phyloP scores from a whole-genome alignment of 2,329 filamentous ascomycete species.

The Verticillium alfalfae region DNA sequence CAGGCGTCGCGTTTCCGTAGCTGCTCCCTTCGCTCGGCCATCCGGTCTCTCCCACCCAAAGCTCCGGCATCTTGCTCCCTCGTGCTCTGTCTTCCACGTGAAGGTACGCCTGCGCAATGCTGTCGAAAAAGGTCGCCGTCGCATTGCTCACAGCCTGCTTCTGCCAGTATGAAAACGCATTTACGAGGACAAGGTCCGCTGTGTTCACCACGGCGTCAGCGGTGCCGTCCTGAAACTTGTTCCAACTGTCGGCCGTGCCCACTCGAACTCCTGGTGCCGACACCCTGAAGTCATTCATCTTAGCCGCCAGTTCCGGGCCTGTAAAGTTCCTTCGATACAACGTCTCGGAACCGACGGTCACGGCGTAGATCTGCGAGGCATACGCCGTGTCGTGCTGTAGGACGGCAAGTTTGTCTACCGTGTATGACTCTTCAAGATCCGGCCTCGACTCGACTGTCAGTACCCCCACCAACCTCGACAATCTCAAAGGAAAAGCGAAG shows the following conservation, averaged over 20 bases:
- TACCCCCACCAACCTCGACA: not conserved
- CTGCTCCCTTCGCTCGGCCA: slow-evolving; percentile 61
- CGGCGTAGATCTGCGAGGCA: slow-evolving; percentile 57
- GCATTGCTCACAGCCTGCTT: slow-evolving; percentile 48
- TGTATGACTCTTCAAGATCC: slow-evolving; percentile 56
- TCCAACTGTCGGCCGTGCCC: slow-evolving; percentile 69
- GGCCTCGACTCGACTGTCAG: slow-evolving; percentile 34
- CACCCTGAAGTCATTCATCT: slow-evolving; percentile 57
- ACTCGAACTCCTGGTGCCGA: slow-evolving; percentile 50
- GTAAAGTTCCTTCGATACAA: slow-evolving; percentile 66
- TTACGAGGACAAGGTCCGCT: slow-evolving; percentile 57
- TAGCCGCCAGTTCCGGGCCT: slow-evolving; percentile 50
- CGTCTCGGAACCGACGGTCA: slow-evolving; percentile 66
- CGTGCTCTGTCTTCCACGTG: slow-evolving; percentile 53
- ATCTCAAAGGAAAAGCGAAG: not conserved
- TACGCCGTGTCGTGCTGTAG: slow-evolving; percentile 37
- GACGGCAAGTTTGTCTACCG: slow-evolving; percentile 50
- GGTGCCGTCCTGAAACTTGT: slow-evolving; percentile 64
- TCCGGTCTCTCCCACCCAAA: slow-evolving; percentile 64
- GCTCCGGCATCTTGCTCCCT: slow-evolving; percentile 50
- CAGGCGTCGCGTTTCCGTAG: slow-evolving; percentile 56
- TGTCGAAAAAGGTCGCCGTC: slow-evolving; percentile 59
- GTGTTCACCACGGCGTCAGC: slow-evolving; percentile 56
- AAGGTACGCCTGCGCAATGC: slow-evolving; percentile 57
- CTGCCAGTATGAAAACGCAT: slow-evolving; percentile 72